Conservation (phyloP, 169 alveolate species). For the Neospora caninum region DNA sequence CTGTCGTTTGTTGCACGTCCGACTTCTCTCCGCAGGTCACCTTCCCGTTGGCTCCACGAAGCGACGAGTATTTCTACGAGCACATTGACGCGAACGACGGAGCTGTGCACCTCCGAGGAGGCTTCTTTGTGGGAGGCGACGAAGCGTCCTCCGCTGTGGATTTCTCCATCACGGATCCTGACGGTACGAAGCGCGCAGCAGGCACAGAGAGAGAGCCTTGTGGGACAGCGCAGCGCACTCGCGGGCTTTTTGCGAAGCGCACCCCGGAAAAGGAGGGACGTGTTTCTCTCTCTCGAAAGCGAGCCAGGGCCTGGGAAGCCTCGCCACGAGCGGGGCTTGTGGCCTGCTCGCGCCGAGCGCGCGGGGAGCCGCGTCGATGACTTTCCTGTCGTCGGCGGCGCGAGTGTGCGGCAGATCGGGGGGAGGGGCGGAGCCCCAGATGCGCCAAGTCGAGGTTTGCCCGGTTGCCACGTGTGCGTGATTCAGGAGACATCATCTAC, state of each 20-base stretch:
- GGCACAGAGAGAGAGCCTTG: neutral
- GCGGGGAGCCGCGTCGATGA: no score
- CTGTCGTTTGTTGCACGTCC: no score
- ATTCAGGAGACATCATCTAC: conserved; percentile 49
- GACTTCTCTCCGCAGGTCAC: conserved; percentile 56
- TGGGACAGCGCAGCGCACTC: neutral
- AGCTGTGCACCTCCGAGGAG: conserved; percentile 73
- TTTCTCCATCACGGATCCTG: conserved; percentile 72
- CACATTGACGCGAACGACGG: conserved; percentile 47
- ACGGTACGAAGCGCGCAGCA: neutral
- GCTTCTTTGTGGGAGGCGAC: conserved; percentile 71
- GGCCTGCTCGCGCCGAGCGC: no score
- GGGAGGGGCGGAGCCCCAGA: no score
- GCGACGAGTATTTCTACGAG: conserved; percentile 75
- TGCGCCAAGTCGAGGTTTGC: no score
- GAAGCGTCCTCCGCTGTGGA: conserved; percentile 71
- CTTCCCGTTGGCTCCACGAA: conserved; percentile 63
- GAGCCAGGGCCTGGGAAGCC: no score
- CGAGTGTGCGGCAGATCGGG: no score
- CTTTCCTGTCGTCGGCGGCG: no score
- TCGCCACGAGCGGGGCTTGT: no score
- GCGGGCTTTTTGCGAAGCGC: no score
- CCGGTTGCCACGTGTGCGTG: neutral
- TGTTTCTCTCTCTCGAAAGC: no score
- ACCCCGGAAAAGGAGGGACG: no score